These are phyloP conservation scores for Hordeum marinum DNA, from an alignment of 176 grass and related monocot species.

Conservation along the genomic window DNA sequence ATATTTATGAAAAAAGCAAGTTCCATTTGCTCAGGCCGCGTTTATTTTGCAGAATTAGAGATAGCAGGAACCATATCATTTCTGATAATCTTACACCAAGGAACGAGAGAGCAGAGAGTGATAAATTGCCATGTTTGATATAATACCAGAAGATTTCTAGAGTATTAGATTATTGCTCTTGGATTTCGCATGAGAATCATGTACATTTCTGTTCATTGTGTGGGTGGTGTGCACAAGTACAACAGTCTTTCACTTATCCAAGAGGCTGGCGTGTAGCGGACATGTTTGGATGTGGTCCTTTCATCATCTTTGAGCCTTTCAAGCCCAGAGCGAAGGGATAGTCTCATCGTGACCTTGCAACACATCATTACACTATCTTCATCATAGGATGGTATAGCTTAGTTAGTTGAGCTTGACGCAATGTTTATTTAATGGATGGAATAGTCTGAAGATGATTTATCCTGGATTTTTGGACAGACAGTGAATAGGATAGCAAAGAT, in stretches of 20 bases:
- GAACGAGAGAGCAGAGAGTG: background rate
- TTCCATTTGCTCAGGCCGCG: background rate
- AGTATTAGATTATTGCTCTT: background rate
- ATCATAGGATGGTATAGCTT: background rate
- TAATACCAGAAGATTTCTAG: background rate
- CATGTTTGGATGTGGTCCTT: background rate
- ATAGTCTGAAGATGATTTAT: background rate
- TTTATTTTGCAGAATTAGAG: background rate
- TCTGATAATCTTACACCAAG: background rate
- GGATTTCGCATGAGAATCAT: background rate
- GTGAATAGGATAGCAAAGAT: background rate
- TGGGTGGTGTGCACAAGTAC: background rate
- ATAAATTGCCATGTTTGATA: background rate
- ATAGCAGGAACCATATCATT: background rate
- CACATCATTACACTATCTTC: background rate
- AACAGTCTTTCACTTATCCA: background rate
- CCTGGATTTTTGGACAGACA: background rate
- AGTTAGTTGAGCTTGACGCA: background rate
- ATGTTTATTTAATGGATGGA: background rate
- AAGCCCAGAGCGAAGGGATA: background rate
- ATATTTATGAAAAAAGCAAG: slow-evolving; percentile 6
- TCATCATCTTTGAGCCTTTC: background rate
- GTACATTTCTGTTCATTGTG: background rate
- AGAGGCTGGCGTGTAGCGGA: background rate
- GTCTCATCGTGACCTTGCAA: background rate